Conservation (phyloP, 805 yeast species). For the Cyberlindnera suaveolens region DNA sequence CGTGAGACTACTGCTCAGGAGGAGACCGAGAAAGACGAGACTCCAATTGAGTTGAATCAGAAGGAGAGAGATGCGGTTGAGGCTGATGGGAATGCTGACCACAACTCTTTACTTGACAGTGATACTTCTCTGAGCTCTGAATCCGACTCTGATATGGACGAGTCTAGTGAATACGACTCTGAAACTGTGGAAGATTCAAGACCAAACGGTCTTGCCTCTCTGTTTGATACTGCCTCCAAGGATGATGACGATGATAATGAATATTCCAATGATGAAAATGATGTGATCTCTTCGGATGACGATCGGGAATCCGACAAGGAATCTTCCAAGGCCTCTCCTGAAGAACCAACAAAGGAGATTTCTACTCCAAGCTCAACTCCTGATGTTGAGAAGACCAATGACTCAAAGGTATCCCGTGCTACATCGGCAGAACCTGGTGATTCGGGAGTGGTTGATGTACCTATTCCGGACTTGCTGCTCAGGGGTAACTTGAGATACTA, state of each 20-base stretch:
- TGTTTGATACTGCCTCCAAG: constrained; percentile 28
- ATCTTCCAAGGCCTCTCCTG: constrained; percentile 1
- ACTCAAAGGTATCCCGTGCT: constrained; percentile 8
- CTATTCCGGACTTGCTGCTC: constrained; percentile 61
- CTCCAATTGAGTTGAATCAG: constrained; percentile 16
- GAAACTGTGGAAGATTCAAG: constrained; percentile 14
- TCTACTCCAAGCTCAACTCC: constrained; percentile 33
- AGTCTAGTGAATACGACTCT: constrained; percentile 19
- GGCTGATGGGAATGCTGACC: constrained; percentile 19
- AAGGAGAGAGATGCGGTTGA: constrained; percentile 23
- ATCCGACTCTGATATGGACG: constrained; percentile 18
- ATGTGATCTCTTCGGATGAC: constrained; percentile 13
- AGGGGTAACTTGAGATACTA: constrained; percentile 83
- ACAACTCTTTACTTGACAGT: constrained; percentile 16
- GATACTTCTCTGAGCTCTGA: constrained; percentile 29
- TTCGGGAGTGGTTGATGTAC: constrained; percentile 59
- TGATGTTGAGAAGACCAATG: constrained; percentile 18
- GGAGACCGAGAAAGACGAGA: constrained; percentile 17
- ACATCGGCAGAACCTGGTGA: constrained; percentile 17
- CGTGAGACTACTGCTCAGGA: constrained; percentile 14
- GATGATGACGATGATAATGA: constrained; percentile 32
- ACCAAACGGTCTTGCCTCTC: constrained; percentile 26
- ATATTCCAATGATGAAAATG: constrained; percentile 20
- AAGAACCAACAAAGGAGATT: constrained; percentile 3
- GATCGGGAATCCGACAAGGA: constrained; percentile 6